phyloP scores from a whole-genome alignment of 495 filamentous ascomycete species.

The Neurospora sp. region DNA sequence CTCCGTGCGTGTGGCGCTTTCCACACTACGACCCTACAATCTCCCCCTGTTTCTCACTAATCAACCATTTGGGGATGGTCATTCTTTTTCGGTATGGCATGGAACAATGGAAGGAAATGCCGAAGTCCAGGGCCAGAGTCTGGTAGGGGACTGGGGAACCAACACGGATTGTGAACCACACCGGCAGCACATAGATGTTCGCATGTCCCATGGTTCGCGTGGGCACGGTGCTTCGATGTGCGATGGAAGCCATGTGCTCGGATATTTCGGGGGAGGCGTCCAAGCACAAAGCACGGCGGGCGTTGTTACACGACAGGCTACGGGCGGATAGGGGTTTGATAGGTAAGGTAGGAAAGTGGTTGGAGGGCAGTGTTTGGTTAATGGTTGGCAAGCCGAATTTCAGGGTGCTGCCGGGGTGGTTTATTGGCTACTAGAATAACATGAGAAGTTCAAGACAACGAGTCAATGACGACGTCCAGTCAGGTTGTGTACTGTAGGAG shows the following conservation, averaged over 20 bases:
- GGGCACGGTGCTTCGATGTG: not conserved
- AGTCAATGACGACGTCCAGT: not conserved
- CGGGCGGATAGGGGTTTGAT: not conserved
- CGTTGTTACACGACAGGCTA: not conserved
- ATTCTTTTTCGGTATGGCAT: not conserved
- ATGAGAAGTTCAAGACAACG: not conserved
- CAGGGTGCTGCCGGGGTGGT: not conserved
- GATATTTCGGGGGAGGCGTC: not conserved
- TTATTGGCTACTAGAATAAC: not conserved
- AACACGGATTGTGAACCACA: not conserved
- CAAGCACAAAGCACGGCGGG: not conserved
- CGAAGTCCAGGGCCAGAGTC: not conserved
- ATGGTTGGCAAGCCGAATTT: not conserved
- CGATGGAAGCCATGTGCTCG: not conserved
- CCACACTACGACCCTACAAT: not conserved
- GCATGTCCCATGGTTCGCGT: not conserved
- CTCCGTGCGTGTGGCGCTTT: not conserved
- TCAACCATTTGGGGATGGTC: not conserved
- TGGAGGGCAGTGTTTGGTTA: not conserved
- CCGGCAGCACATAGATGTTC: not conserved
- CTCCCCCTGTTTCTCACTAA: not conserved
- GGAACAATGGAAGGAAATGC: not conserved
- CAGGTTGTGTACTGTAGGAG: not conserved
- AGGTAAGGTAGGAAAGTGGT: not conserved
- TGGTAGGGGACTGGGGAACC: not conserved